Base-by-base conservation (phyloP, 148 eudicot species). In the Camellia sinensis region DNA sequence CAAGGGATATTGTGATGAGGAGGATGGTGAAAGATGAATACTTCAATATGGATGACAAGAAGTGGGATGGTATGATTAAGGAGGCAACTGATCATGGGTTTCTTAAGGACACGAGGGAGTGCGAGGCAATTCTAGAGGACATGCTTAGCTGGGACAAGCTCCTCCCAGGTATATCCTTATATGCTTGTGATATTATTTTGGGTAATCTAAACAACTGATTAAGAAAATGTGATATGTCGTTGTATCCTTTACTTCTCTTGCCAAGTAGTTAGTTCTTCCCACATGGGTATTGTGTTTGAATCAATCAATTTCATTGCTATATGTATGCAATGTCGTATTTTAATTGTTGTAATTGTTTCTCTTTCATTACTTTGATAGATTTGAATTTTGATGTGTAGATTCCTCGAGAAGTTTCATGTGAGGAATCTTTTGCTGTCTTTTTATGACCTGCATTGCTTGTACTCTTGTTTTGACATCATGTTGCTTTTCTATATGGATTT, bases 141-240 rank as follows among this genome's bases (percentile, higher is more conserved):
- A 93, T 93, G 97, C 93, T 89, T 77, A 82, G 82, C 76, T 92
- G 92, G 91, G 98, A 95, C 46, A 92, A 89, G 76, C 97, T 93
- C 73, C 91, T 95, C 29, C 99, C 99, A 81, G 98, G 99, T 95
- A 91, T 41, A 56, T 19, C 54, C 3, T 19, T 54, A 9, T 57
- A 63, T 41, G 67, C 50, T 73, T 19, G 57, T 15, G 67, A 52
- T 45, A 50, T 64, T 78, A 64, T 18, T 66, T 29, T 77, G 41
- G 48, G 48, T 41, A 71, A 46, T n/a, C 54, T 50, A n/a, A 48
- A 46, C 59, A 71, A 48, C 9, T 44, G 7, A 45, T 13, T 69
- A 69, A 69, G 48, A 69, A 15, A 69, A 5, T 69, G 7, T 43
- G 5, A 69, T 43, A 56, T 15, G 37, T 22, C 29, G 10, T 75